phyloP scores from a whole-genome alignment of 768 basidiomycete genomes.

The Suillus weaverae region DNA sequence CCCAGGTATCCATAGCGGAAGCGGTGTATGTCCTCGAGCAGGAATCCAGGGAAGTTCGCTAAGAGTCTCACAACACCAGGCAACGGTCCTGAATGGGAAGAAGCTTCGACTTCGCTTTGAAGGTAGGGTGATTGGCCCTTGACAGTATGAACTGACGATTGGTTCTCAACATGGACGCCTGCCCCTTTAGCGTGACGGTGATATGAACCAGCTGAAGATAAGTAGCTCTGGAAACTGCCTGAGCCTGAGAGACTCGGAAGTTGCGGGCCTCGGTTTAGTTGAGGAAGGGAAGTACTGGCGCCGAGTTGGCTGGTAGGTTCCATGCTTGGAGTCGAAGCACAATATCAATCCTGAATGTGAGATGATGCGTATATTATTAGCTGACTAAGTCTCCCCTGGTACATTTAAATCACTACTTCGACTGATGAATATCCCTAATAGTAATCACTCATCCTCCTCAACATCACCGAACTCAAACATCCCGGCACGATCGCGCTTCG shows the following conservation, averaged over 20 bases:
- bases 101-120: conserved; percentile 10
- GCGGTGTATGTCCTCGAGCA: conserved; percentile 28
- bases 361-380: background rate
- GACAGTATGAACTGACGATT: conserved; percentile 6
- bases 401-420: background rate
- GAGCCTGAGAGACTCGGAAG: conserved; percentile 23
- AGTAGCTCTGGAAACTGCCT: conserved; percentile 47
- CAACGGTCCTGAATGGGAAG: conserved; percentile 16
- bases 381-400: conserved; percentile 3
- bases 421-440: background rate
- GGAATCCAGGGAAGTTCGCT: conserved; percentile 23
- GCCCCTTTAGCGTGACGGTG: conserved; percentile 33
- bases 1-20: conserved; percentile 24
- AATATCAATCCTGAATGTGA: background rate
- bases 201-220: conserved; percentile 42
- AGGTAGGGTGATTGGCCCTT: conserved; percentile 6
- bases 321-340: background rate
- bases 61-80: conserved; percentile 30
- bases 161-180: conserved; percentile 19
- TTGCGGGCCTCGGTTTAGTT: background rate
- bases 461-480: conserved; percentile 94
- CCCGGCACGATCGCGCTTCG: conserved; percentile 74
- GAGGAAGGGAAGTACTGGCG: background rate
- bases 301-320: background rate
- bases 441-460: conserved; percentile 67